Conservation (phyloP, 129 eudicot species). For the Centrapalus pauciflorus region DNA sequence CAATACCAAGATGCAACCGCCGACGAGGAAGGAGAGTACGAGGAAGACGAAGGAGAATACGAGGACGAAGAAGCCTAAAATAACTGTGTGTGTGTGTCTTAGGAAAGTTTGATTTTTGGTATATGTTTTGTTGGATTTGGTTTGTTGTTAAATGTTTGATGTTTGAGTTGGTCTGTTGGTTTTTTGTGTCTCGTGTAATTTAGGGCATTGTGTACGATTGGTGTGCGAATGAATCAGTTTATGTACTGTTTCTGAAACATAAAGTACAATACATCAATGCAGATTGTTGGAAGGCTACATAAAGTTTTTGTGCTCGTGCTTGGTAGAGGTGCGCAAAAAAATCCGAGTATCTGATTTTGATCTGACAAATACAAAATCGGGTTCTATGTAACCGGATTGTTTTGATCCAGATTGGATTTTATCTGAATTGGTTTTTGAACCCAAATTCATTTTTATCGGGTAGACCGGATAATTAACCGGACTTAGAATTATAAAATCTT, state of each 20-base stretch:
- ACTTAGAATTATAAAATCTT: too few species aligned
- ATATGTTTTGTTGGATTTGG: slow-evolving; percentile 18
- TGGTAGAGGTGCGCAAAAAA: too few species aligned
- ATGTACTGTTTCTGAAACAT: slow-evolving; percentile 1
- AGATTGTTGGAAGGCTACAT: neutral
- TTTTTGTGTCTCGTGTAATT: too few species aligned
- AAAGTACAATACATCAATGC: neutral
- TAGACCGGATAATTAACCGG: too few species aligned
- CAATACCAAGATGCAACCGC: slow-evolving; percentile 87
- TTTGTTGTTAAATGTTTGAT: slow-evolving; percentile 12
- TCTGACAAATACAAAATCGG: too few species aligned
- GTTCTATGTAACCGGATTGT: too few species aligned
- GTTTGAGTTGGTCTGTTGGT: slow-evolving; percentile 6
- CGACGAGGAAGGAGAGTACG: slow-evolving; percentile 65
- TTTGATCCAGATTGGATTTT: too few species aligned
- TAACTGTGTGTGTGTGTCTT: neutral
- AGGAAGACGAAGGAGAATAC: slow-evolving; percentile 50
- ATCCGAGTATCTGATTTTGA: too few species aligned
- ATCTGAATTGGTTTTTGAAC: too few species aligned
- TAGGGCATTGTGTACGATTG: neutral
- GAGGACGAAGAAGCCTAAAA: slow-evolving; percentile 38
- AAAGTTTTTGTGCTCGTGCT: too few species aligned
- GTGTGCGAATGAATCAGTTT: slow-evolving; percentile 13
- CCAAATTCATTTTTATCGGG: too few species aligned
- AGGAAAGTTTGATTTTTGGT: slow-evolving; percentile 15